Evolutionary conservation across 495 filamentous ascomycete genomes (phyloP), one percentile per base, ranked within the genome.

Genomic region (Pyrenula massariospora): DNA sequence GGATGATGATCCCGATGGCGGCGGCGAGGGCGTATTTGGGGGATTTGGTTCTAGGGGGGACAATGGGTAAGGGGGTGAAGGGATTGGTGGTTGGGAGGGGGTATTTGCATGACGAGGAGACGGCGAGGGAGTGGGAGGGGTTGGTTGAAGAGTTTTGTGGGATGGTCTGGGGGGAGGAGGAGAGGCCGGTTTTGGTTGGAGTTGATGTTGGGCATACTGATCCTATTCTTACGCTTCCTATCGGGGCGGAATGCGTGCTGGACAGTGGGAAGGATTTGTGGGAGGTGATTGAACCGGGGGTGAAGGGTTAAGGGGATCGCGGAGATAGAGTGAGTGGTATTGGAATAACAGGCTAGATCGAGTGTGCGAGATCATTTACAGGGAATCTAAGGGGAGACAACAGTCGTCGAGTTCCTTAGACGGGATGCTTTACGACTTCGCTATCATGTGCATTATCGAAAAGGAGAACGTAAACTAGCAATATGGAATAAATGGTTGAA

Each of bases 151-250:
- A 57, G 22, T 56, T 68, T 10, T 24, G 63, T 25, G 61, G 61
- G 1, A 25, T 21, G 19, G 23, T 24, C 19, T 24, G 22, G 19
- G 62, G 60, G 10, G 66, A 61, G 3, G 56, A 53, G 54, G 36
- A 56, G 22, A 63, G 60, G 31, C 70, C 64, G 2, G 65, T 69
- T 23, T 49, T 69, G 24, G 60, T 65, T 20, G 60, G 58, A 50
- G 62, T 71, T 2, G 69, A 71, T 55, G 54, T 71, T 50, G 69
- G 69, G 2, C 69, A 71, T 59, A 66, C 69, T 0, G 57, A 56
- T 48, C 69, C 69, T 12, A 59, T 68, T 56, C 48, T 71, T 31
- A 71, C 69, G 0, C 42, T 71, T 11, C 67, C 69, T 1, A 57
- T 67, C 51, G 66, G 63, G 56, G 58, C 61, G 3, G 25, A 60